Base-by-base conservation (phyloP, 352 stramenopile species). In the Phytophthora meadii region DNA sequence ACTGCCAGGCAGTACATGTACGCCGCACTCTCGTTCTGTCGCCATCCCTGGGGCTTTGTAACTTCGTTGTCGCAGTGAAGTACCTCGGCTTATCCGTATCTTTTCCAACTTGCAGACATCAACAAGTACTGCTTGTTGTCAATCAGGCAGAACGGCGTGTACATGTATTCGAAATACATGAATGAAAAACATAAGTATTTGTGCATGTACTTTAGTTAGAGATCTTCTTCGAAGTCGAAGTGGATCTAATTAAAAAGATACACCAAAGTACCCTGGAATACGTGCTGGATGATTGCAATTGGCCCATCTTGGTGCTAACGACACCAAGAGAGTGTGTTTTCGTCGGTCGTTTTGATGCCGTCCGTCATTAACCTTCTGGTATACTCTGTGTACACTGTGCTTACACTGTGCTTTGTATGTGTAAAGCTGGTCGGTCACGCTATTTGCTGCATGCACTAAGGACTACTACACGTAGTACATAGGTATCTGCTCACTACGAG, bases 271-370 rank as follows among this genome's bases (percentile, higher is more conserved):
- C 37, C 2, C 30, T 11, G 10, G 2, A 34, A 8, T 1, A 11
- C 1, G 12, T 42, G 37, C 17, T 12, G 22, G 30, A 36, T 36
- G 30, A 11, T 34, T 1, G 8, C 1, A 34, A 34, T 34, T 34
- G 11, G 22, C 22, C 22, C 46, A 52, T 39, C 25, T 39, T 22
- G 24, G n/a, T 15, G 27, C 27, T 27, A n/a, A 11, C 14, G 46
- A 52, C 24, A 11, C 5, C 46, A 52, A 52, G 40, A 52, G 46
- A 52, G 27, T 39, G 46, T 52, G 42, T 49, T 34, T 34, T 49
- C 42, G 42, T 49, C 42, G 42, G 19, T 49, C 30, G 44, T 37
- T 56, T 56, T 6, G 34, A 32, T 56, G 19, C 19, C 19, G 19
- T 22, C 19, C 19, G 1, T 22, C 19, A 30, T 30, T 30, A 7